Base-by-base conservation (phyloP, 2,329 filamentous ascomycete genomes). In the Ophiostoma himal-ulmi region DNA sequence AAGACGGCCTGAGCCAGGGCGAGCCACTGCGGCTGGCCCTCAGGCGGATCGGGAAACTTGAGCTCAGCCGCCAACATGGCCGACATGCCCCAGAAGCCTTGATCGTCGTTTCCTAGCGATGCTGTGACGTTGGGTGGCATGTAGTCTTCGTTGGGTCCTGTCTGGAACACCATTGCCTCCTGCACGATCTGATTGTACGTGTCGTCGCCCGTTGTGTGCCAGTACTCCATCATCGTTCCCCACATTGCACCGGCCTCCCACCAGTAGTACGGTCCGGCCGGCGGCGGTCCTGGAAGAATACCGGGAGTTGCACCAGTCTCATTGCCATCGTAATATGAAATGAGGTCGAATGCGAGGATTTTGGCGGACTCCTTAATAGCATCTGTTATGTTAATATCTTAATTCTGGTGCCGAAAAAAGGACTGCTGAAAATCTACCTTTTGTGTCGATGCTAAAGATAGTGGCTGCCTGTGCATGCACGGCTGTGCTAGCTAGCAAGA, bases 1-100 rank as follows among this genome's bases (percentile, higher is more conserved):
- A 82, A 90, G 1, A 87, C 85, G 65, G 84, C 84, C 75, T 86
- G 82, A 0, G 84, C 87, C 3, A 90, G 80, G 3, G 83, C 80
- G 7, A 86, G 78, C 81, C 85, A 87, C 54, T 81, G 74, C 2
- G 83, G 80, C 64, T 80, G 69, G 22, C 79, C 78, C 3, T 77
- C 72, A 0, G 79, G 77, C 10, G 81, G 80, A 71, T 83, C 78
- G 3, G 83, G 83, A 73, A 87, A 85, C 52, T 81, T 80, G 68
- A 81, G 77, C 75, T 88, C 86, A 30, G 84, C 84, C 1, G 86
- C 86, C 2, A 81, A 81, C 79, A 88, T 83, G 11, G 85, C 84
- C 5, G 83, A 81, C 73, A 86, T 80, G 57, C 80, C 84, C 86
- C 86, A 89, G 76, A 85, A 84, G 6, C 81, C 83, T 78, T 88